Base-by-base conservation (phyloP, 306 rosid genomes). In the Clitoria ternatea region DNA sequence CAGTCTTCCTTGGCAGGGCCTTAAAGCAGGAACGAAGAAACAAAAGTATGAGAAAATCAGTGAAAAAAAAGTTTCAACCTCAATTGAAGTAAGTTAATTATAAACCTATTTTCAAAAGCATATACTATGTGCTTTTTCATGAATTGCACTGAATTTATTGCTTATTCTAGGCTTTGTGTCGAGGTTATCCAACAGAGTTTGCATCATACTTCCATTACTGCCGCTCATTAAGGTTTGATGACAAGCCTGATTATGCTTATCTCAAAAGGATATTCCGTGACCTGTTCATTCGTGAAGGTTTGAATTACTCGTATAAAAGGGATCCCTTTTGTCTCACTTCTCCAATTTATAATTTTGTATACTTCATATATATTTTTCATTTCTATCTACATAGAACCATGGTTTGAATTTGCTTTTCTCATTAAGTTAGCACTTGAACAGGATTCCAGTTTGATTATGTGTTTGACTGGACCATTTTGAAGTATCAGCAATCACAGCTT, bases 1-100 rank as follows among this genome's bases (percentile, higher is more conserved):
- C 63, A 94, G 97, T 73, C 98, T 94, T 85, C 97, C 98, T 36
- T 94, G 98, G 98, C 98, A 94, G 82, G 98, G 98, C 63, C 85
- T 94, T 70, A 94, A 89, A 87, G 98, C 97, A 8, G 98, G 97
- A 70, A 94, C 90, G 4, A 90, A 94, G 91, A 94, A 94, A 71
- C 97, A 90, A 59, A 94, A 94, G 77, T 94, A 90, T 9, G 98
- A 90, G 71, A 94, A 70, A 75, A 94, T 94, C 65, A 90, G 97
- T 86, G 98, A 90, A 64, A 94, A 94, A 54, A 94, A 90, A 80
- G 97, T 89, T 78, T 84, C 95, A 19, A 94, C 98, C 47, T 85
- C 98, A 1, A 89, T 94, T 78, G 98, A 94, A 90, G 98, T 87
- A 69, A 27, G 83, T 61, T 44, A 32, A 45, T 47, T 62, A 32